These are phyloP conservation scores for Datura wrightii DNA, from an alignment of 257 asterid species.

Conservation along the genomic window DNA sequence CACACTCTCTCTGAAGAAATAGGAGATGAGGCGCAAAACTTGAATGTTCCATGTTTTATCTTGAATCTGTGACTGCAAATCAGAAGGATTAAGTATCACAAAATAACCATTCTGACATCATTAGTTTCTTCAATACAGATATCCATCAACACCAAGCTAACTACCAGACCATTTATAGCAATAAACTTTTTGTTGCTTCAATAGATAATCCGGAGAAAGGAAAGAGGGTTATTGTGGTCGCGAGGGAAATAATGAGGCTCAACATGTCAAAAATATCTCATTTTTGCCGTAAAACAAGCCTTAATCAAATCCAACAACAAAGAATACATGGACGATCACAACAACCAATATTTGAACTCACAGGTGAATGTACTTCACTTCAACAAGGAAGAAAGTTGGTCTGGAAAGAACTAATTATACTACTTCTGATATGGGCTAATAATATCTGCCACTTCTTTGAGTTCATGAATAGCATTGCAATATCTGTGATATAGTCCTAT, in stretches of 20 bases:
- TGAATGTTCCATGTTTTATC: background rate
- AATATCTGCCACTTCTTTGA: background rate
- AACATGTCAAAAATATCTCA: background rate
- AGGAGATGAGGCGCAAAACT: background rate
- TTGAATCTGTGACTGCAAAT: background rate
- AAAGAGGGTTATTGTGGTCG: background rate
- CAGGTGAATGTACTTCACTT: background rate
- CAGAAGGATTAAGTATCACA: background rate
- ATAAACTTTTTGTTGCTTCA: background rate
- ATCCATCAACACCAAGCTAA: background rate
- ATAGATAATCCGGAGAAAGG: background rate
- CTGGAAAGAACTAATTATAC: background rate
- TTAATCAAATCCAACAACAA: too few relatives aligned
- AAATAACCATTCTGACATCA: background rate
- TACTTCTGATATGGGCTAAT: background rate
- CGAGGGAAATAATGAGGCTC: background rate
- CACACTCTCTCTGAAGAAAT: constrained; percentile 5
- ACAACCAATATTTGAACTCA: background rate
- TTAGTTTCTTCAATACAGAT: background rate
- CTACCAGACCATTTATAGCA: background rate
- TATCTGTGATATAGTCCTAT: background rate
- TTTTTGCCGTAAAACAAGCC: background rate
- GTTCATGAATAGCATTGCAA: constrained; percentile 1
- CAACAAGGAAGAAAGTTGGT: background rate
- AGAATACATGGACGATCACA: background rate